A percentile compares a stretch with the other conserved stretches of the same genome.
Conservation (phyloP, 805 yeast species). For the Nakazawaea peltata region DNA sequence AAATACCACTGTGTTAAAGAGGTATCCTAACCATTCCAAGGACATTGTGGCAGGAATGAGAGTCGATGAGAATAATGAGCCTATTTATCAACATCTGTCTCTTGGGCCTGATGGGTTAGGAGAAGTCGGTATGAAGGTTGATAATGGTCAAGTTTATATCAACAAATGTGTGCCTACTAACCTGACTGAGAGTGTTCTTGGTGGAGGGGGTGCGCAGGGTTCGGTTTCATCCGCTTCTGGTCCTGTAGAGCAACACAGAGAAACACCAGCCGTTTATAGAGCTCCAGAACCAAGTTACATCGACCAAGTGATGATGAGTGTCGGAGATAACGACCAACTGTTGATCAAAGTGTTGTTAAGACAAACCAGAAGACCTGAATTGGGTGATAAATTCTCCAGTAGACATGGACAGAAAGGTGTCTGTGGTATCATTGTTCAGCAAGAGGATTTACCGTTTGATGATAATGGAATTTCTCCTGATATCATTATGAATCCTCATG, state of each 20-base stretch:
- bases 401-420: conserved; percentile 99
- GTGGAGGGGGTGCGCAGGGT: no score
- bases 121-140: conserved; percentile 87
- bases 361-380: conserved; percentile 95
- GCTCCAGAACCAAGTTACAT: conserved; percentile 95
- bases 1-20: conserved; percentile 80
- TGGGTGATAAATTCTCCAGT: conserved; percentile 96
- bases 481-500: conserved; percentile 98
- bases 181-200: conserved; percentile 59
- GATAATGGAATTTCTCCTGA: conserved; percentile 92
- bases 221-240: conserved; percentile 22
- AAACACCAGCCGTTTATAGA: conserved; percentile 84
- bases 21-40: conserved; percentile 89
- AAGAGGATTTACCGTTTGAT: conserved; percentile 93
- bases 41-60: conserved; percentile 91
- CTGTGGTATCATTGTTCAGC: conserved; percentile 95
- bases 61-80: conserved; percentile 71
- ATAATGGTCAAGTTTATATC: conserved; percentile 88
- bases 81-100: conserved; percentile 79
- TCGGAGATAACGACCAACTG: conserved; percentile 91
- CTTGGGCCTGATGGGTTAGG: conserved; percentile 95
- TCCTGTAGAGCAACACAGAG: conserved; percentile 60
- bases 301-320: conserved; percentile 97
- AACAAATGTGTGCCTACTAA: conserved; percentile 90
- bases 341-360: conserved; percentile 84